These are phyloP conservation scores for Flaveria brownii DNA, from an alignment of 129 eudicot species.

Conservation along the genomic window DNA sequence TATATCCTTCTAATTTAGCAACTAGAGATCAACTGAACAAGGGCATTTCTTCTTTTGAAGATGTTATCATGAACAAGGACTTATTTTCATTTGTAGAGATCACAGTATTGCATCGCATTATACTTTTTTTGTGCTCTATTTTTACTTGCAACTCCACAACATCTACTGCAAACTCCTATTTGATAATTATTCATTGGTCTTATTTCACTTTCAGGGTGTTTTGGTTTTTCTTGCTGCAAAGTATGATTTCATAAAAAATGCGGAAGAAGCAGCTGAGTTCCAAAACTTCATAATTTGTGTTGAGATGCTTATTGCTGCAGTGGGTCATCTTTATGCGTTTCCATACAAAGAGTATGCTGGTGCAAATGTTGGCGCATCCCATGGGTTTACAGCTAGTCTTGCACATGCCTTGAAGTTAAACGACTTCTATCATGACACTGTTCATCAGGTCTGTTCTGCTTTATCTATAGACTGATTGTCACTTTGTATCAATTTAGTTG, in stretches of 20 bases:
- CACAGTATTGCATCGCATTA: neutral
- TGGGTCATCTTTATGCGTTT: conserved; percentile 86
- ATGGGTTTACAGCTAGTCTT: conserved; percentile 74
- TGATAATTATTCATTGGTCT: conserved; percentile 3
- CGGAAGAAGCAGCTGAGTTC: conserved; percentile 77
- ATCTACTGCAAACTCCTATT: neutral
- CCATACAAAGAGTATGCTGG: conserved; percentile 93
- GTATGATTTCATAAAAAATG: conserved; percentile 54
- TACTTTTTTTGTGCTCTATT: neutral
- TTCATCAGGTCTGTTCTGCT: conserved; percentile 67
- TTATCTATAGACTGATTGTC: conserved; percentile 21
- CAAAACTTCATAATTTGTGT: conserved; percentile 78
- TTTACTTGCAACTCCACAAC: neutral
- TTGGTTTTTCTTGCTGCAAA: conserved; percentile 84
- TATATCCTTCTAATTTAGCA: neutral
- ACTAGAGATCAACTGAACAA: neutral
- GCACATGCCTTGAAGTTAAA: conserved; percentile 79
- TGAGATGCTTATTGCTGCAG: conserved; percentile 91
- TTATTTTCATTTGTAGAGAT: neutral
- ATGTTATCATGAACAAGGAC: neutral
- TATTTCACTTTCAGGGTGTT: conserved; percentile 65
- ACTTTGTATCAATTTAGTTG: neutral
- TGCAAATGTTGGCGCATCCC: conserved; percentile 75
- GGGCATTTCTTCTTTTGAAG: neutral
- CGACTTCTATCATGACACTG: conserved; percentile 93